Evolutionary conservation across 2,329 filamentous ascomycete genomes (phyloP), one percentile per base, ranked within the genome.

Genomic region (Rutstroemia sp.): DNA sequence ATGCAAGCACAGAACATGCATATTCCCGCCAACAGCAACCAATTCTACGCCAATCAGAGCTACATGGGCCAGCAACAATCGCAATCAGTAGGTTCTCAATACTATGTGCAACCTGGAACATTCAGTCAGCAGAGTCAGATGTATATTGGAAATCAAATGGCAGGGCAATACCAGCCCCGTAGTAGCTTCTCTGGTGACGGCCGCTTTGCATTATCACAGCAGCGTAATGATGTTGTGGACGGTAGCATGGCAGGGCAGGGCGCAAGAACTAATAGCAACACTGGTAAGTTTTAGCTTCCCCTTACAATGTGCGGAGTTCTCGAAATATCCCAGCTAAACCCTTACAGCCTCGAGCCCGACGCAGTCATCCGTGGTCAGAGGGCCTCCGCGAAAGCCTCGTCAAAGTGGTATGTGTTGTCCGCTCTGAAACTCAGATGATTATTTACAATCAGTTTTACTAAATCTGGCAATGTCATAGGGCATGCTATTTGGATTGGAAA

Each of bases 401-500:
- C 82, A 85, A 69, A 85, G 79, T 67, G 82, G 82, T 85, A 71
- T 71, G 79, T 67, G 27, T 14, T 49, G 21, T 37, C 38, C 45
- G 47, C 18, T 21, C 5, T 12, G 41, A 5, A 34, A 30, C 5
- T 49, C 18, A 52, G 66, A 16, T 37, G 38, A 37, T 41, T 44
- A 4, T 16, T 38, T 16, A 12, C 18, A 46, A 46, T 23, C 19
- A 46, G 21, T 46, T 46, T 46, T 46, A 14, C 12, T 23, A 46
- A 14, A 10, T 10, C 12, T 14, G 19, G 12, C 18, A 42, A 19
- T n/a, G 7, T 19, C 39, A 67, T 84, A 76, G 92, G 92, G 1
- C 88, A 96, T 69, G 92, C 92, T 0, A 84, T 97, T 19, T 97
- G 94, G 92, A 90, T 97, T 27, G 94, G 94, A 42, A 97, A 97